Evolutionary conservation across 2,329 filamentous ascomycete species (phyloP), one percentile per base, ranked within the genome.

Genomic region (Microdochium bolleyi): DNA sequence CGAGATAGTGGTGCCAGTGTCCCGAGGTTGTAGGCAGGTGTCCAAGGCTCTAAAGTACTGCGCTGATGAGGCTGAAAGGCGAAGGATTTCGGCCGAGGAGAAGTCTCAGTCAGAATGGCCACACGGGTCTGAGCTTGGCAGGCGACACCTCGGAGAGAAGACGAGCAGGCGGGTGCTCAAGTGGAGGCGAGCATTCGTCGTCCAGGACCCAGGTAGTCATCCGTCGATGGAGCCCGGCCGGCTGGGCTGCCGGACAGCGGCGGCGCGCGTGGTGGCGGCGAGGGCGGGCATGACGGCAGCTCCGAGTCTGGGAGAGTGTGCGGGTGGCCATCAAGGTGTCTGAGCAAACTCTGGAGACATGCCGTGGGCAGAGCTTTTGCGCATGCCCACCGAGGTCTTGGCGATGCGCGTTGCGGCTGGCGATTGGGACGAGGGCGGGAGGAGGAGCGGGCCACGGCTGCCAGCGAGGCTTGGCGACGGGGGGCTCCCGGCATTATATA

Each of bases 261-360:
- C 5, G 5, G 27, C 27, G 27, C n/a, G n/a, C n/a, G 27, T 30
- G 27, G 27, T 11, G 27, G 27, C 11, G 27, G 5, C 11, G 27
- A 11, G 27, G 27, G 27, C 5, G 5, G 27, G 27, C 27, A 30
- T 30, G 27, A 30, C 27, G n/a, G 9, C 44, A 3, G 19, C 21
- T 50, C n/a, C 24, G 22, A 50, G 19, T 49, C 13, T 27, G 46
- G n/a, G 5, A n/a, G n/a, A n/a, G 32, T 34, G 41, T 48, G n/a
- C 41, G 3, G 19, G 16, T 55, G 53, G 51, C 57, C 54, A 24
- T 58, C 54, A 49, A 57, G 50, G 56, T 62, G 54, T 37, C 61
- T 61, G 19, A 51, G 44, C 38, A 66, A 49, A 10, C 63, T 51
- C 27, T 30, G 27, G 27, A 30, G 27, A 5, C 27, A 11, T 30